Conservation (phyloP, 2,329 filamentous ascomycete species). For the Trichoderma arundinaceum region DNA sequence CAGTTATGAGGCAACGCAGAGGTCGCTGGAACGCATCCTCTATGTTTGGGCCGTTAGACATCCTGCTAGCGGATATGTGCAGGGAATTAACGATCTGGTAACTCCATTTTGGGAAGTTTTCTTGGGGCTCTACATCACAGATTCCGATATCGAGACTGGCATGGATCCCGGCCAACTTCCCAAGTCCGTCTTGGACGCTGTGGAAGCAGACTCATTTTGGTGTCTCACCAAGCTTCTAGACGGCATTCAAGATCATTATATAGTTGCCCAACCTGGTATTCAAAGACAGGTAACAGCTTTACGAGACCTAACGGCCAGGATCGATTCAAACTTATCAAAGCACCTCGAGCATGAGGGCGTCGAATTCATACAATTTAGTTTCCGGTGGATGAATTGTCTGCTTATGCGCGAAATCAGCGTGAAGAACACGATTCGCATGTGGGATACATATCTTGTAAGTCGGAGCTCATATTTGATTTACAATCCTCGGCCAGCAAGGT, state of each 20-base stretch:
- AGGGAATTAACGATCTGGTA: slow-evolving; percentile 97
- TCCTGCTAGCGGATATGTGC: slow-evolving; percentile 95
- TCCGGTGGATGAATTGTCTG: slow-evolving; percentile 99
- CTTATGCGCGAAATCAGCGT: slow-evolving; percentile 98
- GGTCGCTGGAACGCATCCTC: slow-evolving; percentile 89
- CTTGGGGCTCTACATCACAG: slow-evolving; percentile 91
- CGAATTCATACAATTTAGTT: slow-evolving; percentile 99
- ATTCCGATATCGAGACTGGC: slow-evolving; percentile 86
- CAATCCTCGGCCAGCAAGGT: slow-evolving; percentile 11
- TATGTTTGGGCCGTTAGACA: slow-evolving; percentile 98
- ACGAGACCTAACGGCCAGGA: slow-evolving; percentile 86
- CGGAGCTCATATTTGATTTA: background rate
- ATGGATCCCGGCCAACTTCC: slow-evolving; percentile 98
- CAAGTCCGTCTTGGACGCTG: slow-evolving; percentile 87
- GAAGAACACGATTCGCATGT: slow-evolving; percentile 97
- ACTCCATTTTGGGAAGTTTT: slow-evolving; percentile 99
- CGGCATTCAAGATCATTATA: slow-evolving; percentile 98
- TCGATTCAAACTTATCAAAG: slow-evolving; percentile 81
- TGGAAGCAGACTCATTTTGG: slow-evolving; percentile 98
- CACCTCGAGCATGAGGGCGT: slow-evolving; percentile 91
- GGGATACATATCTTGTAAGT: slow-evolving; percentile 96
- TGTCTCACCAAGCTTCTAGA: slow-evolving; percentile 97
- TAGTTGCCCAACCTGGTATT: slow-evolving; percentile 95
- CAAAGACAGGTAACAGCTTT: slow-evolving; percentile 90
- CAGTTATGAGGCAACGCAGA: slow-evolving; percentile 92